Percentiles rank a stretch among this genome's conserved stretches.
phyloP scores from a whole-genome alignment of 163 green algal genomes.

The Trebouxia gelatinosa region DNA sequence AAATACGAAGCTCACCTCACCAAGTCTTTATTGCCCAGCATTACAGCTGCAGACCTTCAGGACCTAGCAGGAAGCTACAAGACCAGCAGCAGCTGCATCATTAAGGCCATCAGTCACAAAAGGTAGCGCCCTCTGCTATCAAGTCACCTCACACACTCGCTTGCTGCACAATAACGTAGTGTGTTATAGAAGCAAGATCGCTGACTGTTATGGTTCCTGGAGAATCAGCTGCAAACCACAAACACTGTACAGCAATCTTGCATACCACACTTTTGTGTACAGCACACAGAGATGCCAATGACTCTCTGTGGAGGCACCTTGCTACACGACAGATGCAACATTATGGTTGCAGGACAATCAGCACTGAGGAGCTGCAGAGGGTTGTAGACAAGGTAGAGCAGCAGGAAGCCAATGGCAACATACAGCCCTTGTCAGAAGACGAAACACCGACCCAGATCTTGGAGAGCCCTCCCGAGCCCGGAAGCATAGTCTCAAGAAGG shows the following conservation, averaged over 20 bases:
- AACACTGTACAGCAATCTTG: too few species aligned
- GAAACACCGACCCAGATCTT: slow-evolving; percentile 9
- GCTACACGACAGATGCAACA: too few species aligned
- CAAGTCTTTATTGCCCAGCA: slow-evolving; percentile 72
- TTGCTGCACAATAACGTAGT: too few species aligned
- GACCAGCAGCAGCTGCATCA: slow-evolving; percentile 56
- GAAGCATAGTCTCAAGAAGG: slow-evolving; percentile 29
- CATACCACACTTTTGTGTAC: too few species aligned
- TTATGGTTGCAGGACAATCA: slow-evolving; percentile 38
- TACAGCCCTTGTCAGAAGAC: slow-evolving; percentile 34
- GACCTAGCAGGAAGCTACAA: slow-evolving; percentile 34
- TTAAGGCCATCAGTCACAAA: slow-evolving; percentile 72
- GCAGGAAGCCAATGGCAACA: slow-evolving; percentile 49
- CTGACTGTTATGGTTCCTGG: too few species aligned
- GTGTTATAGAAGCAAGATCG: too few species aligned
- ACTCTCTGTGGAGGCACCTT: too few species aligned
- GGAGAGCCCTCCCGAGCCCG: slow-evolving; percentile 43
- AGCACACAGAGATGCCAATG: too few species aligned
- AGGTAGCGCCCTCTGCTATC: too few species aligned
- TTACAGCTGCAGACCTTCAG: slow-evolving; percentile 57
- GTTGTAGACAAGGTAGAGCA: slow-evolving; percentile 65
- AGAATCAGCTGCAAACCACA: too few species aligned
- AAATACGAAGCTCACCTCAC: slow-evolving; percentile 73
- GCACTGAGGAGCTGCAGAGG: slow-evolving; percentile 53
- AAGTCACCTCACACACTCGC: too few species aligned